Percentiles rank a stretch among this genome's conserved stretches.
phyloP scores from a whole-genome alignment of 345 rosid genomes.

The Fremontodendron californicum region DNA sequence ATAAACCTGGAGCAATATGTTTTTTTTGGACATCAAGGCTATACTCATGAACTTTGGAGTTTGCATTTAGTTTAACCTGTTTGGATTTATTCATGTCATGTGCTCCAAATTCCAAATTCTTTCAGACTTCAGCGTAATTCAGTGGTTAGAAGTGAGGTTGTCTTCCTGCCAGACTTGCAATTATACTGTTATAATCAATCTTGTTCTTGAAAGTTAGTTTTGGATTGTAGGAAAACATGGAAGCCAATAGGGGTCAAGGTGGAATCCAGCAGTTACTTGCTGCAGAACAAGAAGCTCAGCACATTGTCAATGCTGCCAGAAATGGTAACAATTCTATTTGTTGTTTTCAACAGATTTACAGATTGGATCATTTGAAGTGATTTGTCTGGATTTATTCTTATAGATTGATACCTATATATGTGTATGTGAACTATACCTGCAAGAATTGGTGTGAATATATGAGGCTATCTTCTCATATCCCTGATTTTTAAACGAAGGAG shows the following conservation, averaged over 20 bases:
- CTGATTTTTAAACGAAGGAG: not conserved
- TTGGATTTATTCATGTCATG: not conserved
- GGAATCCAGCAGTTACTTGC: constrained; percentile 91
- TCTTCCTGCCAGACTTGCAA: not conserved
- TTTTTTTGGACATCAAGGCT: not conserved
- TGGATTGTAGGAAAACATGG: constrained; percentile 45
- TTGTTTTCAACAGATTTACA: not conserved
- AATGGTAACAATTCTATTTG: constrained; percentile 25
- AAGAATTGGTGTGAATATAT: not conserved
- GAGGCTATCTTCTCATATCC: not conserved
- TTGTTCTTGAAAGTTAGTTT: constrained; percentile 11
- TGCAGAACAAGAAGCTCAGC: constrained; percentile 78
- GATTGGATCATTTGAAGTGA: not conserved
- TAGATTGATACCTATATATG: not conserved
- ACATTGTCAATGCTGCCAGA: constrained; percentile 50
- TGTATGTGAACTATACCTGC: not conserved
- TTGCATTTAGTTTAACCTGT: not conserved
- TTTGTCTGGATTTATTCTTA: not conserved
- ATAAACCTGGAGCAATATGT: no score
- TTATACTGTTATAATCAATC: not conserved
- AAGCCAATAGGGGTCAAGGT: constrained; percentile 61
- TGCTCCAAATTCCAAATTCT: not conserved
- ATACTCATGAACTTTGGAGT: not conserved
- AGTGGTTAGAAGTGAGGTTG: not conserved
- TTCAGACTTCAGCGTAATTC: not conserved